Conservation (phyloP, 495 filamentous ascomycete species). For the Immersiella caudata region DNA sequence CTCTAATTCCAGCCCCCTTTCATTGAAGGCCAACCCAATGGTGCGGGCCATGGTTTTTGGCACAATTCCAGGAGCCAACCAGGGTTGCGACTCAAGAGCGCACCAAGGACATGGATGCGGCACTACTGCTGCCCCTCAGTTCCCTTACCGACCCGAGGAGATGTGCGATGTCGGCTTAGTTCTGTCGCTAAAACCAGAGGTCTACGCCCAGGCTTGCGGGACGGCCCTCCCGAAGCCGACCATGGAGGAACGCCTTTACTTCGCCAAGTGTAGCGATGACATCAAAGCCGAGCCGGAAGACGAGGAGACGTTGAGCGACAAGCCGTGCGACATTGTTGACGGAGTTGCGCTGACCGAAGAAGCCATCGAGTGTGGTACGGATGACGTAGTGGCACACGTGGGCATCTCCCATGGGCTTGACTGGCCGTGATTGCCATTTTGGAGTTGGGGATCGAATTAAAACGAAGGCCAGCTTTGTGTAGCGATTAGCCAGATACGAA, state of each 20-base stretch:
- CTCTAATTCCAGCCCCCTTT: background rate
- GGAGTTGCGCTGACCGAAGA: slow-evolving; percentile 65
- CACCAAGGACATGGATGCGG: slow-evolving; percentile 3
- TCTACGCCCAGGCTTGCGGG: slow-evolving; percentile 19
- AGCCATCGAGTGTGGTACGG: slow-evolving; percentile 51
- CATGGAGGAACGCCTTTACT: slow-evolving; percentile 26
- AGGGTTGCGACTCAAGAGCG: background rate
- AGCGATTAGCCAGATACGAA: background rate
- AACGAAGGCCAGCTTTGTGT: background rate
- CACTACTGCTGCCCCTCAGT: background rate
- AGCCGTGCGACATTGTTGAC: slow-evolving; percentile 46
- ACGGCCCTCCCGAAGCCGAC: slow-evolving; percentile 26
- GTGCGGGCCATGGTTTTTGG: background rate
- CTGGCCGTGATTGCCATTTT: background rate
- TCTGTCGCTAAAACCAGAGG: slow-evolving; percentile 15
- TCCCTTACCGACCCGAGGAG: slow-evolving; percentile 19
- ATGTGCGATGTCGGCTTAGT: slow-evolving; percentile 18
- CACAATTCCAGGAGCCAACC: background rate
- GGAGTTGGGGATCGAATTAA: background rate
- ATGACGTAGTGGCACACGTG: slow-evolving; percentile 41
- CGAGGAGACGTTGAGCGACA: slow-evolving; percentile 26
- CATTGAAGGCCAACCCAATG: background rate
- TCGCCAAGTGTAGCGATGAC: slow-evolving; percentile 24
- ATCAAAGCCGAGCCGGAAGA: slow-evolving; percentile 20
- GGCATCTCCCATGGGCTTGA: background rate